Percentiles rank a stretch among this genome's conserved stretches.
These are phyloP conservation scores for Aspergillus floridensis DNA, from an alignment of 2,329 filamentous ascomycete species.

Conservation along the genomic window DNA sequence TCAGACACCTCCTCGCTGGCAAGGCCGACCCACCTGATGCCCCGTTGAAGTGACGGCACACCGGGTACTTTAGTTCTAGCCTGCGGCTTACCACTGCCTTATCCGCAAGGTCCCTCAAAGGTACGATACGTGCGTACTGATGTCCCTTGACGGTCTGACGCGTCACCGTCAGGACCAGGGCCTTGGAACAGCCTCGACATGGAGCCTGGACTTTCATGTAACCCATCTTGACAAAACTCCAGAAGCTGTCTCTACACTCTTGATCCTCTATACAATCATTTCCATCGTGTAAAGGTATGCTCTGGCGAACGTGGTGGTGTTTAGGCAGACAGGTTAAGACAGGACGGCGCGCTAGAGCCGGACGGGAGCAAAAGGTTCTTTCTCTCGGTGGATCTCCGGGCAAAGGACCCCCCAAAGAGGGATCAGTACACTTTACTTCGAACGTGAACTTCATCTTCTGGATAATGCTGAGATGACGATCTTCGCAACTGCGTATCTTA, in stretches of 20 bases:
- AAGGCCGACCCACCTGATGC: background rate
- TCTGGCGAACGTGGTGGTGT: no score
- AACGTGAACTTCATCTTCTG: no score
- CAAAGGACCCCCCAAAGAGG: no score
- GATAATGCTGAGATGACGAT: background rate
- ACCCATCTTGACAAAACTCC: no score
- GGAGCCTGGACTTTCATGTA: no score
- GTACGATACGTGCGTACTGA: background rate
- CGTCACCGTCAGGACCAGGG: background rate
- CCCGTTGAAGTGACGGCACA: background rate
- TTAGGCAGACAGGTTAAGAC: no score
- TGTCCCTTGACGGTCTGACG: background rate
- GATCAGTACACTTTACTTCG: no score
- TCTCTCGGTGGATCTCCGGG: background rate
- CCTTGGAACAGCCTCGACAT: background rate
- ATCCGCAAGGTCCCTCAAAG: background rate
- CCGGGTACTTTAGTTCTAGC: background rate
- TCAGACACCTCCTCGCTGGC: background rate
- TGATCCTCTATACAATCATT: background rate
- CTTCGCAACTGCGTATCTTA: background rate
- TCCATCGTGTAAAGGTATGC: background rate
- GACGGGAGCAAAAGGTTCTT: background rate
- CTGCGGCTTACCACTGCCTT: background rate
- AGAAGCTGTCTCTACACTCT: no score
- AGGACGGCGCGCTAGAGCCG: background rate